Percentiles rank a stretch among this genome's conserved stretches.
Evolutionary conservation across 2,329 filamentous ascomycete species (phyloP).

Genomic region (Trichoderma gracile): DNA sequence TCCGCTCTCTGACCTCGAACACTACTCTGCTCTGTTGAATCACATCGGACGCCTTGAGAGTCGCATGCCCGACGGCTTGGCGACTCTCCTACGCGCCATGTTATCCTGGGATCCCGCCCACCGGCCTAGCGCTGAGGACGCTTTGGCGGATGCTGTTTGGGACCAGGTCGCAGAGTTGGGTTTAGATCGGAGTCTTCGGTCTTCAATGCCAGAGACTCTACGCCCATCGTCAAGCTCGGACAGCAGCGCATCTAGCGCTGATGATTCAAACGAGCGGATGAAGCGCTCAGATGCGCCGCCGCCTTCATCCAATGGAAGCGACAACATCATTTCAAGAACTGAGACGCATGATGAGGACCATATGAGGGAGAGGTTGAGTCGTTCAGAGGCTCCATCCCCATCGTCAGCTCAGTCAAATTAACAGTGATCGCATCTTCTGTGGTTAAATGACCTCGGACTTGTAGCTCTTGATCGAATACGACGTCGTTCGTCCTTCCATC

Average conservation of each 20-base stretch:
- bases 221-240: neutral
- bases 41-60: neutral
- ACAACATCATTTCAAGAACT: neutral
- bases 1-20: neutral
- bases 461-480: no score
- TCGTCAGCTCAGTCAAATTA: no score
- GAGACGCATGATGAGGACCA: neutral
- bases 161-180: neutral
- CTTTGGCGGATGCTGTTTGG: neutral
- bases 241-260: neutral
- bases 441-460: no score
- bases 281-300: neutral
- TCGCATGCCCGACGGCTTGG: neutral
- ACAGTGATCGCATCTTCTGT: no score
- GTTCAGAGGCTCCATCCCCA: neutral
- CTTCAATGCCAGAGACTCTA: neutral
- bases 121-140: neutral
- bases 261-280: neutral
- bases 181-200: neutral
- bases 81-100: neutral
- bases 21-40: neutral
- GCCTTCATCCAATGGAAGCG: neutral
- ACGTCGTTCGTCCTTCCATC: no score
- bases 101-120: neutral
- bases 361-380: neutral